phyloP scores from a whole-genome alignment of 352 stramenopile genomes.

The Phytophthora macrochlamydospora region DNA sequence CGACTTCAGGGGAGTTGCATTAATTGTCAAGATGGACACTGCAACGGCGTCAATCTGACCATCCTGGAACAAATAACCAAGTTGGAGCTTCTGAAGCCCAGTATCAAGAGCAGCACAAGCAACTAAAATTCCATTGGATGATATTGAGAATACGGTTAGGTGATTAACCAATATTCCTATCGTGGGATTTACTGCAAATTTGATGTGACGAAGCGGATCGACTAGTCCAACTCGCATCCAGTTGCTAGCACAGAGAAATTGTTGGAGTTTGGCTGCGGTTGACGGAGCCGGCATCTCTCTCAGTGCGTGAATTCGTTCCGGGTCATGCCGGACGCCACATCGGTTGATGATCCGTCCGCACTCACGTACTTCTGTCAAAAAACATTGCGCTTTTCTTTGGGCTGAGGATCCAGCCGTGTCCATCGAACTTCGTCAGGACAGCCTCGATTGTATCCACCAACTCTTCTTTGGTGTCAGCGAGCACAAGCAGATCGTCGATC shows the following conservation, averaged over 20 bases:
- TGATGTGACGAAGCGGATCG: too few species aligned
- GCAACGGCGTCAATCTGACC: too few species aligned
- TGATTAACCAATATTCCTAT: too few species aligned
- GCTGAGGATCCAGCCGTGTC: constrained; percentile 18
- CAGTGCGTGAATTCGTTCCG: constrained; percentile 7
- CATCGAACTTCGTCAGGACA: constrained; percentile 9
- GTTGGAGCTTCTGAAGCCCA: too few species aligned
- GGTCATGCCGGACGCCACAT: constrained; percentile 12
- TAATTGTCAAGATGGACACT: too few species aligned
- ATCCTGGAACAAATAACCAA: too few species aligned
- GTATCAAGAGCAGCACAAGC: too few species aligned
- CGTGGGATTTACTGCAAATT: too few species aligned
- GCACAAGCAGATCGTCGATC: constrained; percentile 34
- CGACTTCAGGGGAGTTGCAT: too few species aligned
- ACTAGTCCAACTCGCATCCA: constrained; percentile 23
- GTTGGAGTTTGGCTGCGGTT: constrained; percentile 18
- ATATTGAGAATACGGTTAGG: too few species aligned
- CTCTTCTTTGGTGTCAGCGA: constrained; percentile 9
- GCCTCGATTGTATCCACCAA: constrained; percentile 10
- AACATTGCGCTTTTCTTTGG: constrained; percentile 19
- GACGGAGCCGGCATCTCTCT: constrained; percentile 1
- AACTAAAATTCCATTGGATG: too few species aligned
- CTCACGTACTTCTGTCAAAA: constrained; percentile 10
- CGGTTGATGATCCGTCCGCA: constrained; percentile 20
- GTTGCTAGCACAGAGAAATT: constrained; percentile 28